Percentiles rank a stretch among this genome's conserved stretches.
phyloP scores from a whole-genome alignment of 2,329 filamentous ascomycete species.

The Drechmeria coniospora region DNA sequence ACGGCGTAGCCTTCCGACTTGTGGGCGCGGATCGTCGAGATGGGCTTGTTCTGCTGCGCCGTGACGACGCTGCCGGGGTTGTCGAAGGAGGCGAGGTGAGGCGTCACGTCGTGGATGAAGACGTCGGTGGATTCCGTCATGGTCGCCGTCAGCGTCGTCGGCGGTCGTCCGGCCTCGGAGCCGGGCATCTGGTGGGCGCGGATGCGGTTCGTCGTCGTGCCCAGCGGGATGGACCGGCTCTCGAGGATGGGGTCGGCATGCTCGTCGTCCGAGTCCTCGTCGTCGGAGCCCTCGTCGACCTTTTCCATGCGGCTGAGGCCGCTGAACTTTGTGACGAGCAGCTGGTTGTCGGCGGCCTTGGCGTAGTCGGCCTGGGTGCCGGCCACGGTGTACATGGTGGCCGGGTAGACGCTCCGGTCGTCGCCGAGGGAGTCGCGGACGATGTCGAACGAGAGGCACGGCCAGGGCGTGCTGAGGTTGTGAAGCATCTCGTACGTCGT shows the following conservation, averaged over 20 bases:
- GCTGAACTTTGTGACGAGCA: conserved; percentile 94
- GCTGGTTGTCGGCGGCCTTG: conserved; percentile 70
- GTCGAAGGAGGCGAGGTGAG: conserved; percentile 80
- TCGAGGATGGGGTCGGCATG: conserved; percentile 80
- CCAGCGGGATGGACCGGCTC: conserved; percentile 74
- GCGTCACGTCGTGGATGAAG: conserved; percentile 86
- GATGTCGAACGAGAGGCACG: conserved; percentile 91
- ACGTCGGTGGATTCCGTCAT: conserved; percentile 86
- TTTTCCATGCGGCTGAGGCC: conserved; percentile 77
- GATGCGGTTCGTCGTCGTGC: conserved; percentile 84
- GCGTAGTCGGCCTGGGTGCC: conserved; percentile 78
- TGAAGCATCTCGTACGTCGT: conserved; percentile 98
- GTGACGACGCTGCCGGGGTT: conserved; percentile 69
- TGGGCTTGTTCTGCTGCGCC: conserved; percentile 72
- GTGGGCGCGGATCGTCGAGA: conserved; percentile 79
- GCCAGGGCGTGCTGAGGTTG: conserved; percentile 86
- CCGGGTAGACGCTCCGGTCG: conserved; percentile 82
- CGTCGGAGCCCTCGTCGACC: conserved; percentile 49
- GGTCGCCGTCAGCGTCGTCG: conserved; percentile 71
- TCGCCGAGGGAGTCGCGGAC: conserved; percentile 75
- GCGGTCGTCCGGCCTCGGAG: conserved; percentile 52
- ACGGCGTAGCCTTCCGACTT: conserved; percentile 87
- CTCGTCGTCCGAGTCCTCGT: conserved; percentile 61
- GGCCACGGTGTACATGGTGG: conserved; percentile 86
- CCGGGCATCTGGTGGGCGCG: conserved; percentile 68